Conservation (phyloP, 495 filamentous ascomycete genomes). For the Aspergillus sclerotioniger region DNA sequence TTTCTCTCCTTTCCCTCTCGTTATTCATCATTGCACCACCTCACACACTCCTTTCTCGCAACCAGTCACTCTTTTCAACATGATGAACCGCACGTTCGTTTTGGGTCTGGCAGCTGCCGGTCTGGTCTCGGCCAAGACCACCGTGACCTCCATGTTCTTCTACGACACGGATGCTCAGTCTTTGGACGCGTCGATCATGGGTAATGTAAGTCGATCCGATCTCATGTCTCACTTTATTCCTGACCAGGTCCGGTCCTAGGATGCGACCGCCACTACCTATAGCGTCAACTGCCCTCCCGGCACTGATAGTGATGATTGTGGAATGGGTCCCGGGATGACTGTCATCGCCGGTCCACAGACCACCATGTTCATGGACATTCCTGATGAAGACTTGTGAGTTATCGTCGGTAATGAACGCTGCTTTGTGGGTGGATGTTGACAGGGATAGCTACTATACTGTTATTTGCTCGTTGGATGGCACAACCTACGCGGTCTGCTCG, state of each 20-base stretch:
- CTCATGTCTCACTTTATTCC: neutral
- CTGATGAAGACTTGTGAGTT: constrained; percentile 15
- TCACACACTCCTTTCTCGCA: neutral
- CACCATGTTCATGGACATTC: constrained; percentile 16
- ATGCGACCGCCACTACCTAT: constrained; percentile 39
- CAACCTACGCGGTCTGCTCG: constrained; percentile 38
- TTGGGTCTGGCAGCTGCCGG: constrained; percentile 22
- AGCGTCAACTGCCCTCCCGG: constrained; percentile 38
- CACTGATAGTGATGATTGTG: constrained; percentile 31
- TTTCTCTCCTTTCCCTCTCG: neutral
- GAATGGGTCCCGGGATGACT: constrained; percentile 31
- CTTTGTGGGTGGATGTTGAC: neutral
- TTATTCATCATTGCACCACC: neutral
- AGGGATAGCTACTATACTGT: constrained; percentile 26
- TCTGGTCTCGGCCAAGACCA: constrained; percentile 29
- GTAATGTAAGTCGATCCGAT: constrained; percentile 21
- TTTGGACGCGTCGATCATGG: constrained; percentile 41
- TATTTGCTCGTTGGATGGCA: constrained; percentile 33
- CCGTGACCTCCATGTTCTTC: constrained; percentile 37
- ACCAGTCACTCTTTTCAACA: neutral
- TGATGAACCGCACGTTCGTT: constrained; percentile 1
- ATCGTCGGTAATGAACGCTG: neutral
- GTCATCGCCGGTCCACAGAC: constrained; percentile 30
- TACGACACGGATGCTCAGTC: constrained; percentile 32
- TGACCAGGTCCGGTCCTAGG: constrained; percentile 12